Evolutionary conservation across 2,329 filamentous ascomycete genomes (phyloP), one percentile per base, ranked within the genome.

Genomic region (Lecanoromycetidae sp.): DNA sequence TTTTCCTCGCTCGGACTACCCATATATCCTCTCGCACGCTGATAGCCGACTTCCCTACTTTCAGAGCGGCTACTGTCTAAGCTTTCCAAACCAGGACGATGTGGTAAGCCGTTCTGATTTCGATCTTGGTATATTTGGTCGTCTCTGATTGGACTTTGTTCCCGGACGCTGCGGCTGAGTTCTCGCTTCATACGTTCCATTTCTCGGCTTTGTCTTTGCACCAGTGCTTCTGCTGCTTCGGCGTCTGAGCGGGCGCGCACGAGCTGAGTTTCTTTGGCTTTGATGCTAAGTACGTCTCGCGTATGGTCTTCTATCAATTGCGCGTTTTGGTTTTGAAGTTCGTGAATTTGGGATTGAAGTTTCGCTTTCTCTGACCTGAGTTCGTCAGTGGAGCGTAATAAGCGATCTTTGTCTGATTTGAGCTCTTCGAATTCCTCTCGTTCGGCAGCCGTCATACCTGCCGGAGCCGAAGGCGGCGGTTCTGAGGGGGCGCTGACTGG

Each of bases 241-340:
- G 83, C 84, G 59, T 98, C 91, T 55, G 84, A 87, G 46, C 88
- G 77, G 9, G 91, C 88, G 36, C 91, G 82, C 8, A 96, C 90
- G 4, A 98, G 75, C 58, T 98, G 91, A 3, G 91, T 96, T 64
- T 98, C 91, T 66, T 98, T 98, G 12, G 91, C 91, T 64, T 96
- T 96, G 68, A 98, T 93, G 57, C 87, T 91, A 34, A 98, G 72
- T 0, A 95, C 87, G 58, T 98, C 90, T 39, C 90, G 77, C 0
- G 91, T 98, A 63, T 96, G 90, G 58, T 96, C 90, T 65, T 98
- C 91, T 52, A 98, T 98, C 27, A 98, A 72, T 53, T 91, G 84
- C 20, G 91, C 91, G 59, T 98, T 98, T 62, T 95, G 87, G 58
- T 94, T 93, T 66, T 95, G 93, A 25, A 98, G 75, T 65, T 96